Conservation (phyloP, 1,284 basidiomycete genomes). For the Ceratobasidium sp. region DNA sequence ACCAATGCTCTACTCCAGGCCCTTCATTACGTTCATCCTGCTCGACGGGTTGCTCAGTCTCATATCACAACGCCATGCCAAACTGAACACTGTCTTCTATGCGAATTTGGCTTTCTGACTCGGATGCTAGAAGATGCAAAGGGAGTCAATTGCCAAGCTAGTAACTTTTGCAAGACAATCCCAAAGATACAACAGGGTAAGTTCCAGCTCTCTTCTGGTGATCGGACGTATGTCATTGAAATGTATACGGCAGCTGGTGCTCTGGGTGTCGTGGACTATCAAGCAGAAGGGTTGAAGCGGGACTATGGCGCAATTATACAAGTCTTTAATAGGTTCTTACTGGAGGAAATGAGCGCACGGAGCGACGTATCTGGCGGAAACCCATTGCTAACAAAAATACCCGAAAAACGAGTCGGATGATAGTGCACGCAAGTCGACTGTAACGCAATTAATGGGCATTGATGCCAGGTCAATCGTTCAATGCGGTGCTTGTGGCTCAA, state of each 20-base stretch:
- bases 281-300: constrained; percentile 70
- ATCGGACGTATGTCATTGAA: neutral
- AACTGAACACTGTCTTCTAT: constrained; percentile 90
- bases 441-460: constrained; percentile 83
- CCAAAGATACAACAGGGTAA: constrained; percentile 76
- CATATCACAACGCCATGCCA: constrained; percentile 89
- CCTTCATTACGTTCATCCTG: constrained; percentile 82
- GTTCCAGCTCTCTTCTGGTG: constrained; percentile 31
- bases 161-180: constrained; percentile 95
- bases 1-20: constrained; percentile 93
- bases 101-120: constrained; percentile 94
- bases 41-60: constrained; percentile 84
- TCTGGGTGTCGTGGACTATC: constrained; percentile 90
- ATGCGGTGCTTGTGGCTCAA: constrained; percentile 77
- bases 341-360: constrained; percentile 79
- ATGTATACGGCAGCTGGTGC: constrained; percentile 72
- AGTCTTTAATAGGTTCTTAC: constrained; percentile 90
- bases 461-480: constrained; percentile 74
- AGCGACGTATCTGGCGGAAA: constrained; percentile 59
- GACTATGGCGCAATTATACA: constrained; percentile 92
- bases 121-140: constrained; percentile 95
- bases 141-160: constrained; percentile 94
- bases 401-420: constrained; percentile 47
- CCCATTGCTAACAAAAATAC: constrained; percentile 38
- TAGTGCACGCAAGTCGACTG: constrained; percentile 54